These are phyloP conservation scores for Cystobasidium onofrii DNA, from an alignment of 768 basidiomycete species.

Conservation along the genomic window DNA sequence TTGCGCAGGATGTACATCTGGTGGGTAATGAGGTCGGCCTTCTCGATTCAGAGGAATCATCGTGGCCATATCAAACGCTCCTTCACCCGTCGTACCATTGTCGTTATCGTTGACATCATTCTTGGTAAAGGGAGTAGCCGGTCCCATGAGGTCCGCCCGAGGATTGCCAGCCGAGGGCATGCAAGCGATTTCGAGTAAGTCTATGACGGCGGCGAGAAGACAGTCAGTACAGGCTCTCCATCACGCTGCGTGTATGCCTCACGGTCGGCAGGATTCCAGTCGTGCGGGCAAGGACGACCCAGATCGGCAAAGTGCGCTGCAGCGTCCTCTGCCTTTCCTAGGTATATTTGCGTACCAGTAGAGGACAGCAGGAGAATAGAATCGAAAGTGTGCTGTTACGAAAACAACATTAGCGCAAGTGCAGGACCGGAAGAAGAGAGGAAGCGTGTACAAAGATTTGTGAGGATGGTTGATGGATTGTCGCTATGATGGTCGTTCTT, in stretches of 20 bases:
- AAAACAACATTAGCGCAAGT: conserved; percentile 57
- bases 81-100: neutral
- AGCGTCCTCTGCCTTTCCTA: conserved; percentile 63
- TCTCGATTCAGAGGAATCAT: neutral
- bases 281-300: conserved; percentile 57
- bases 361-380: conserved; percentile 67
- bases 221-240: too few species aligned
- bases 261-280: conserved; percentile 84
- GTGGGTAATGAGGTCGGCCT: neutral
- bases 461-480: conserved; percentile 36
- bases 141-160: neutral
- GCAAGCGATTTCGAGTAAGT: conserved; percentile 7
- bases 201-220: neutral
- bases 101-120: neutral
- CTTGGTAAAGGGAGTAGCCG: neutral
- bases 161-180: neutral
- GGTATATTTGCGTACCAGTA: conserved; percentile 64
- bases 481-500: conserved; percentile 67
- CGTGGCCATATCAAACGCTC: neutral
- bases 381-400: conserved; percentile 60
- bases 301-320: conserved; percentile 57
- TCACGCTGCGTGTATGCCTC: conserved; percentile 8
- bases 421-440: too few species aligned
- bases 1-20: neutral
- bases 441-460: conserved; percentile 31